Base-by-base conservation (phyloP, 1,139 yeast genomes). In the Nakaseomyces delphensis region DNA sequence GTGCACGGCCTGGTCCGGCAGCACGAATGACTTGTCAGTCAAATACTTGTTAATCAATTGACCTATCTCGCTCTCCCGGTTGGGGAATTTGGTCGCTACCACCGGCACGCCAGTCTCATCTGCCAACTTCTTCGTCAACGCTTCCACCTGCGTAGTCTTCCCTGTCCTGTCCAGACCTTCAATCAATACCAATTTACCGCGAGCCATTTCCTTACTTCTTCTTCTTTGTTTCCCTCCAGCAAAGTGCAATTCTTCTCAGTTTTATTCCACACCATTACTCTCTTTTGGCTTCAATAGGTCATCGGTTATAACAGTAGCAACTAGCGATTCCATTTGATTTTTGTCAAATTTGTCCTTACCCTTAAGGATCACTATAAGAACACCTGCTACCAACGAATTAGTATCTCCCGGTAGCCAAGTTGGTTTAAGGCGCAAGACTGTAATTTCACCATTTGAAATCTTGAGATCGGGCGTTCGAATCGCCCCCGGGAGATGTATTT, bases 141-240 rank as follows among this genome's bases (percentile, higher is more conserved):
- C 53, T 3, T 65, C 66, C 3, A 91, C 81, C 60, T 93, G 98
- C 0, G 97, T 87, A 1, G 96, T 77, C 60, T 93, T 93, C 0
- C 99, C 99, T 0, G 97, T 82, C 42, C 98, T 68, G 59, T 93
- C 99, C 1, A 91, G 74, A 0, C 99, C 99, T 63, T 93, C 99
- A 4, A 93, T 71, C 5, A 86, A 73, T 20, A 93, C 81, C 40
- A 93, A 67, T 39, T 73, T 71, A 2, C 96, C 96, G 8, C 37
- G 37, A 8, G 11, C 16, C 37, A 31, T 31, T 7, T 27, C n/a
- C n/a, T n/a, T n/a, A n/a, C n/a, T n/a, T n/a, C n/a, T n/a, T n/a
- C n/a, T n/a, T n/a, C n/a, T n/a, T n/a, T n/a, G n/a, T n/a, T n/a
- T n/a, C n/a, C n/a, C n/a, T n/a, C n/a, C n/a, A n/a, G n/a, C n/a